phyloP scores from a whole-genome alignment of 2,329 filamentous ascomycete species.

The Emmonsiellopsis sp. region DNA sequence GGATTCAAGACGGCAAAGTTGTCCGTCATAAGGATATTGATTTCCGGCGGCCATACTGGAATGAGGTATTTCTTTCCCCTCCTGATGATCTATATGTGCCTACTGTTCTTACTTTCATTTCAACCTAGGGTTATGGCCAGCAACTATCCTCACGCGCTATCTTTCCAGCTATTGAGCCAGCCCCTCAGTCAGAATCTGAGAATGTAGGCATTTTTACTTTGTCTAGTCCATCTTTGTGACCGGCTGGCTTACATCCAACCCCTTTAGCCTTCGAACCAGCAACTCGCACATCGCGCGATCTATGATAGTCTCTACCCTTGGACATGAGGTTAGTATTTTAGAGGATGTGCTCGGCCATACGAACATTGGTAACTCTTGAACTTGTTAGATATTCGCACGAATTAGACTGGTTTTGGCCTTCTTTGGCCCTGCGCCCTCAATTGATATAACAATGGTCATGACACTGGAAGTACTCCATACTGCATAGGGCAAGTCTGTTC shows the following conservation, averaged over 20 bases:
- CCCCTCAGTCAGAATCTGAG: too few relatives aligned
- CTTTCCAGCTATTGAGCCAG: conserved; percentile 2
- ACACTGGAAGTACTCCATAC: too few relatives aligned
- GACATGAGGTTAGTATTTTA: too few relatives aligned
- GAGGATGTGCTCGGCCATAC: too few relatives aligned
- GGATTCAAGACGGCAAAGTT: conserved; percentile 4
- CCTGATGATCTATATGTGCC: too few relatives aligned
- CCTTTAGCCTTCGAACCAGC: conserved; percentile 5
- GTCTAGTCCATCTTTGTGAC: neutral
- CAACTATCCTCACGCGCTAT: conserved; percentile 5
- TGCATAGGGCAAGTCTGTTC: too few relatives aligned
- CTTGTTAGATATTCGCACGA: too few relatives aligned
- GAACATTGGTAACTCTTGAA: too few relatives aligned
- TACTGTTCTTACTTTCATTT: conserved; percentile 3
- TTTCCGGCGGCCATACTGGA: conserved; percentile 3
- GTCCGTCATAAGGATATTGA: neutral
- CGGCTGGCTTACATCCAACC: conserved; percentile 3
- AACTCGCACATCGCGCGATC: conserved; percentile 6
- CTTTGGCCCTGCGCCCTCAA: too few relatives aligned
- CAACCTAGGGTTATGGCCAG: conserved; percentile 7
- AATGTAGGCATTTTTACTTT: too few relatives aligned
- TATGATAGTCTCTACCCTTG: neutral
- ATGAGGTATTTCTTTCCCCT: conserved; percentile 4
- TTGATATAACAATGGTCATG: too few relatives aligned
- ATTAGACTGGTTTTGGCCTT: too few relatives aligned